Evolutionary conservation across 2,329 filamentous ascomycete genomes (phyloP), one percentile per base, ranked within the genome.

Genomic region (Apiospora hydei): DNA sequence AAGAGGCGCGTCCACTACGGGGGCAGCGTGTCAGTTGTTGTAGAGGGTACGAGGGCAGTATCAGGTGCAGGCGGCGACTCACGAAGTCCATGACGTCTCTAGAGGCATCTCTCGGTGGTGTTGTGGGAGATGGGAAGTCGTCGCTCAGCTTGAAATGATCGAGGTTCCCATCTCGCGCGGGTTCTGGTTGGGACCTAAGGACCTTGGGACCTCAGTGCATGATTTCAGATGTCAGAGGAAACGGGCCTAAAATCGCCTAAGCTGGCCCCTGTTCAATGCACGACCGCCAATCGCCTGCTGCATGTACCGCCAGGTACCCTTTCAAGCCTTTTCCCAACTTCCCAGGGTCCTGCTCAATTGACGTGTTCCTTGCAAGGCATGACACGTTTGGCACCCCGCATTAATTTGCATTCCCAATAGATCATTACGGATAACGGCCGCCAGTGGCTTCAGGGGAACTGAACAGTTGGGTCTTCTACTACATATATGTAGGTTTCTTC

Each of bases 1-100:
- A 92, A 84, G 83, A 92, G 85, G 83, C 90, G 89, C 84, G 89
- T 89, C 90, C 90, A 92, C 90, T 92, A 77, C 43, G 72, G 71
- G 69, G 47, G 24, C 30, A 18, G 66, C 21, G 66, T 46, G 66
- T 68, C 66, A 68, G 66, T 70, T 67, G n/a, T 53, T 53, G 77
- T 70, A 74, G 73, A 51, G 61, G 71, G 70, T 74, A 72, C 14
- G 67, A 30, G 69, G 30, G 21, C n/a, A 71, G 69, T 66, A 41
- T 38, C 34, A 24, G 49, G 46, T 46, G 57, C 41, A 38, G 81
- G 24, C 24, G 66, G 6, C 14, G n/a, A 47, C 87, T 83, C 75
- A 89, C 88, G 84, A 89, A 89, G 82, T 89, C 88, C 88, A 89
- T 89, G 79, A 79, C 82, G 81, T 80, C 81, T 77, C 79, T 79